Conservation (phyloP, 768 basidiomycete species). For the Guyanaporus albipodus region DNA sequence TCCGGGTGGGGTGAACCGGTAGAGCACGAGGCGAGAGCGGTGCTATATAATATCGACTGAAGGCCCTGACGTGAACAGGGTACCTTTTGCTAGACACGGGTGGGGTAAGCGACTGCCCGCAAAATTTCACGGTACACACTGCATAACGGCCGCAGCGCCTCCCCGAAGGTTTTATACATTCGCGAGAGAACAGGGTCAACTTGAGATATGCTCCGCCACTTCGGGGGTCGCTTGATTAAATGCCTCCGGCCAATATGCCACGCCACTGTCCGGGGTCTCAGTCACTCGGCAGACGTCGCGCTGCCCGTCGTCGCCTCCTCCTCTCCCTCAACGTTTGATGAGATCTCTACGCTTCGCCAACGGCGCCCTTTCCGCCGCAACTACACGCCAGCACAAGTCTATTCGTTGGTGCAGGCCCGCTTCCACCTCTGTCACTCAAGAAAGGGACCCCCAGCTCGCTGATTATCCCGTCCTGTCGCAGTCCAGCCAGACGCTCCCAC, state of each 20-base stretch:
- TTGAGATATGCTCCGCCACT: slow-evolving; percentile 13
- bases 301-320: neutral
- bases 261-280: slow-evolving; percentile 21
- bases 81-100: neutral
- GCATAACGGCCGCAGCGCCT: slow-evolving; percentile 17
- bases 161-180: slow-evolving; percentile 15
- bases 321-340: slow-evolving; percentile 18
- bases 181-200: slow-evolving; percentile 19
- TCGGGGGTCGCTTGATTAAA: slow-evolving; percentile 11
- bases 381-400: neutral
- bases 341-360: slow-evolving; percentile 15
- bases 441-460: slow-evolving; percentile 62
- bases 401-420: slow-evolving; percentile 8
- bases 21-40: slow-evolving; percentile 1
- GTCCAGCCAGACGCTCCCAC: slow-evolving; percentile 59
- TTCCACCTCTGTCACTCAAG: slow-evolving; percentile 20
- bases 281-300: neutral
- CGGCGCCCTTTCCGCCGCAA: slow-evolving; percentile 5
- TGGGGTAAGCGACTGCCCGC: slow-evolving; percentile 20
- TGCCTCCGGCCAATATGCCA: neutral
- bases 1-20: slow-evolving; percentile 11
- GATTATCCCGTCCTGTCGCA: slow-evolving; percentile 74
- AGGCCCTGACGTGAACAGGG: slow-evolving; percentile 5
- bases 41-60: slow-evolving; percentile 19
- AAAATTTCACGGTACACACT: slow-evolving; percentile 18